These are phyloP conservation scores for Penicillium sp. DNA, from an alignment of 2,329 filamentous ascomycete species.

Conservation along the genomic window DNA sequence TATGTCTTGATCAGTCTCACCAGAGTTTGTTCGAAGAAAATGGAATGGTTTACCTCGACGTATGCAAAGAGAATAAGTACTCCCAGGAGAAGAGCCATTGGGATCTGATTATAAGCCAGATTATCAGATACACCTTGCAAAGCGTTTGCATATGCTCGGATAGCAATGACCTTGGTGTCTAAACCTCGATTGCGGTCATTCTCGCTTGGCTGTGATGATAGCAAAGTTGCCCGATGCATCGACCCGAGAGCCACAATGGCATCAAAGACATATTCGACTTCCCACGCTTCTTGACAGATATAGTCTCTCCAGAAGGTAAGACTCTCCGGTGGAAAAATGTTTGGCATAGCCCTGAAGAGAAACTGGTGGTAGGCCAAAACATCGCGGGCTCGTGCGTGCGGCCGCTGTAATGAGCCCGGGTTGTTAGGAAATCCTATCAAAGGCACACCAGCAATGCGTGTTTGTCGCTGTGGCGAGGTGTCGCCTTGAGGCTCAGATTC, in stretches of 20 bases:
- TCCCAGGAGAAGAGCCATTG: conserved; percentile 5
- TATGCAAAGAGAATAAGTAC: conserved; percentile 11
- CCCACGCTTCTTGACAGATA: conserved; percentile 21
- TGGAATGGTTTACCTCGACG: conserved; percentile 4
- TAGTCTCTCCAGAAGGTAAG: conserved; percentile 19
- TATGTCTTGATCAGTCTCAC: not conserved
- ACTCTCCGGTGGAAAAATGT: conserved; percentile 14
- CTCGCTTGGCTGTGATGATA: conserved; percentile 12
- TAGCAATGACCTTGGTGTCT: conserved; percentile 17
- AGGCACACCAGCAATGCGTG: conserved; percentile 4
- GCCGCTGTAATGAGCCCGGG: conserved; percentile 15
- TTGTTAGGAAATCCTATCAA: conserved; percentile 18
- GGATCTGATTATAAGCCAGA: not conserved
- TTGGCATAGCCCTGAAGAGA: conserved; percentile 16
- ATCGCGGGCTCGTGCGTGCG: conserved; percentile 20
- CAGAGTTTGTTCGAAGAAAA: too few relatives aligned
- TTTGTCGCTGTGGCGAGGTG: not conserved
- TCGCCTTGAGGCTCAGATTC: not conserved
- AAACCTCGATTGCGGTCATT: conserved; percentile 12
- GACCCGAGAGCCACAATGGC: conserved; percentile 18
- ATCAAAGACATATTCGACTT: conserved; percentile 21
- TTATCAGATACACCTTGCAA: conserved; percentile 14
- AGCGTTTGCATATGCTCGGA: conserved; percentile 17
- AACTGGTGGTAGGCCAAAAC: conserved; percentile 22
- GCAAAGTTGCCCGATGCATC: conserved; percentile 18